A percentile compares a stretch with the other conserved stretches of the same genome.
These are phyloP conservation scores for Chaetoceros tenuissimus DNA, from an alignment of 108 stramenopile genomes.

Conservation along the genomic window DNA sequence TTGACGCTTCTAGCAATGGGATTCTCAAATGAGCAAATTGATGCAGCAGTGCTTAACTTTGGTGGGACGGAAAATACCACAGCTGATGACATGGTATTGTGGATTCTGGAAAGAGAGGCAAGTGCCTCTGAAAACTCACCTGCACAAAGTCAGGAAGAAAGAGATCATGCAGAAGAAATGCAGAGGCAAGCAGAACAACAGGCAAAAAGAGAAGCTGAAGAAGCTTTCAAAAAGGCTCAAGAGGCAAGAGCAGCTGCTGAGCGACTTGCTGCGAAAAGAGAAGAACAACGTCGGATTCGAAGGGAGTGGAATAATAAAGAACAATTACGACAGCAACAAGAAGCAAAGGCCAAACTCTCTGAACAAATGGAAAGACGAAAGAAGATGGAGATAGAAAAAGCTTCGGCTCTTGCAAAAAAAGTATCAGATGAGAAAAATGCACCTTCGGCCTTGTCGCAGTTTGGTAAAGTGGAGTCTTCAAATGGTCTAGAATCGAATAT, in stretches of 20 bases:
- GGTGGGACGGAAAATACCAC: constrained; percentile 68
- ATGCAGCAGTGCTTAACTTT: constrained; percentile 54
- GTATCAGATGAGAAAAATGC: no score
- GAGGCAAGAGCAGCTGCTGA: constrained; percentile 33
- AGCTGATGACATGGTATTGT: constrained; percentile 73
- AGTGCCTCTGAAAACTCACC: constrained; percentile 1
- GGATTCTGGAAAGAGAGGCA: constrained; percentile 56
- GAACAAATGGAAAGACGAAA: no score
- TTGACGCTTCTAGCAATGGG: constrained; percentile 73
- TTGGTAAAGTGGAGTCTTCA: no score
- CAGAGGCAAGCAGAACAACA: no score
- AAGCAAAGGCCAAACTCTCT: no score
- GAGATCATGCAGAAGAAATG: neutral
- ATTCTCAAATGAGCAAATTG: constrained; percentile 57
- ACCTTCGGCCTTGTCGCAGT: no score
- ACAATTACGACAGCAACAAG: constrained; percentile 38
- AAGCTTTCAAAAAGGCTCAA: constrained; percentile 33
- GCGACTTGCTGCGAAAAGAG: constrained; percentile 57
- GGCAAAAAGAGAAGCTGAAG: constrained; percentile 19
- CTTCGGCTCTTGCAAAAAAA: no score
- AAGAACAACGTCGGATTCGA: constrained; percentile 70
- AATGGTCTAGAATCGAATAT: no score
- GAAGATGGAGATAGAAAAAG: no score
- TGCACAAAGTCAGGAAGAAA: constrained; percentile 5
- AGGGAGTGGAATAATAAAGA: constrained; percentile 78